Percentiles rank a stretch among this genome's conserved stretches.
Evolutionary conservation across 2,329 filamentous ascomycete genomes (phyloP).

Genomic region (Aspergillus sp.): DNA sequence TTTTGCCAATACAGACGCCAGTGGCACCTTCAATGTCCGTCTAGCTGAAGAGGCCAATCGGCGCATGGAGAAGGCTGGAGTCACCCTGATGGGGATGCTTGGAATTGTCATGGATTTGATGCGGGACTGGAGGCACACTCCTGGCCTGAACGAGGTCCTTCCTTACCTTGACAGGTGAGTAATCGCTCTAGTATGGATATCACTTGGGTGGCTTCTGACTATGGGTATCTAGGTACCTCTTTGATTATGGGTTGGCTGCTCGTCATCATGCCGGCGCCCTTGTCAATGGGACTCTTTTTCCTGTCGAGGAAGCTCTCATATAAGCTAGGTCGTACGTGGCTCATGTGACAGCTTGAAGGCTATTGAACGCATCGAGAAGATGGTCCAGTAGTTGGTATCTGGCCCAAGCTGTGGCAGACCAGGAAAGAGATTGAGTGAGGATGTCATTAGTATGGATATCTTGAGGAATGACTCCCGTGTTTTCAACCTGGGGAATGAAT

Average conservation of each 20-base stretch:
- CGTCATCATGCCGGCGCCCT: conserved; percentile 61
- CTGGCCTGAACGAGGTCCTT: conserved; percentile 56
- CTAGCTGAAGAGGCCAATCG: conserved; percentile 59
- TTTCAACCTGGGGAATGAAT: too few relatives aligned
- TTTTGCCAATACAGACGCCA: conserved; percentile 70
- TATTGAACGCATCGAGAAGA: not conserved
- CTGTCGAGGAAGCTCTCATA: conserved; percentile 48
- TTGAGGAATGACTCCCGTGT: too few relatives aligned
- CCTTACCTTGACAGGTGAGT: conserved; percentile 59
- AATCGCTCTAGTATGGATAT: not conserved
- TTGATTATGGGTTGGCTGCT: conserved; percentile 64
- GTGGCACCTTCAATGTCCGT: conserved; percentile 58
- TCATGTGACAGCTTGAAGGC: not conserved
- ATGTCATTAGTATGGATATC: not conserved
- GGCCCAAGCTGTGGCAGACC: not conserved
- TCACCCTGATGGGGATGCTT: conserved; percentile 55
- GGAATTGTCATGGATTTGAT: conserved; percentile 66
- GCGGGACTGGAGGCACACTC: conserved; percentile 65
- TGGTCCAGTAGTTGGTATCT: not conserved
- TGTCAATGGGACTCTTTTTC: conserved; percentile 57
- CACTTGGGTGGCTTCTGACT: not conserved
- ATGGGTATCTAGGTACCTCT: conserved; percentile 35
- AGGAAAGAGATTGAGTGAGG: not conserved
- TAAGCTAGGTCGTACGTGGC: conserved; percentile 1
- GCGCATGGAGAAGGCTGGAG: conserved; percentile 66